A percentile compares a stretch with the other conserved stretches of the same genome.
These are phyloP conservation scores for Colletotrichum sp. DNA, from an alignment of 2,329 filamentous ascomycete genomes.

Conservation along the genomic window DNA sequence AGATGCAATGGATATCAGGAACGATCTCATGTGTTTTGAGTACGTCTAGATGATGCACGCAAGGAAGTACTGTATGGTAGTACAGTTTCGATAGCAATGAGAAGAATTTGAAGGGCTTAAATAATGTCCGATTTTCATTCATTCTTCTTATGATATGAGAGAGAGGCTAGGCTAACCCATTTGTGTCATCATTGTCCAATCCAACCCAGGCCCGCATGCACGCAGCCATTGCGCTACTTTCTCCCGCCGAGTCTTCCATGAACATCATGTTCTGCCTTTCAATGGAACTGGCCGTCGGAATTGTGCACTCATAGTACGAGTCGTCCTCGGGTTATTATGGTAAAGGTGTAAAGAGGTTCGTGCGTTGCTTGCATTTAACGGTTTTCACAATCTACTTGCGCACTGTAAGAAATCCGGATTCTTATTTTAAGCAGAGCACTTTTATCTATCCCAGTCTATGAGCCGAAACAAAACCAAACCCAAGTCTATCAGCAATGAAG, in stretches of 20 bases:
- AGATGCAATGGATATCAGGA: neutral
- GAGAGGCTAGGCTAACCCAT: rapidly evolving
- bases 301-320: rapidly evolving
- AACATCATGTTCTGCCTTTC: neutral
- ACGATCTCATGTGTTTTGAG: neutral
- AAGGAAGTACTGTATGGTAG: rapidly evolving
- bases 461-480: neutral
- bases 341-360: neutral
- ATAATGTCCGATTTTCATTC: rapidly evolving
- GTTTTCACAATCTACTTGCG: neutral
- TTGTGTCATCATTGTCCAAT: neutral
- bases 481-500: neutral
- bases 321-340: rapidly evolving
- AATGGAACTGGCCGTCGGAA: rapidly evolving
- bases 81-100: neutral
- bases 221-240: neutral
- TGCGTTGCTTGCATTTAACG: neutral
- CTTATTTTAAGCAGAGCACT: neutral
- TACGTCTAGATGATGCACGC: neutral
- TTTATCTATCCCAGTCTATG: neutral
- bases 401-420: neutral
- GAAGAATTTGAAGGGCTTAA: neutral
- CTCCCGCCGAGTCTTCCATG: rapidly evolving
- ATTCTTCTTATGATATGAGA: neutral
- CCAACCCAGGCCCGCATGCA: rapidly evolving